These are phyloP conservation scores for Termitomyces sp. DNA, from an alignment of 768 basidiomycete species.

Conservation along the genomic window DNA sequence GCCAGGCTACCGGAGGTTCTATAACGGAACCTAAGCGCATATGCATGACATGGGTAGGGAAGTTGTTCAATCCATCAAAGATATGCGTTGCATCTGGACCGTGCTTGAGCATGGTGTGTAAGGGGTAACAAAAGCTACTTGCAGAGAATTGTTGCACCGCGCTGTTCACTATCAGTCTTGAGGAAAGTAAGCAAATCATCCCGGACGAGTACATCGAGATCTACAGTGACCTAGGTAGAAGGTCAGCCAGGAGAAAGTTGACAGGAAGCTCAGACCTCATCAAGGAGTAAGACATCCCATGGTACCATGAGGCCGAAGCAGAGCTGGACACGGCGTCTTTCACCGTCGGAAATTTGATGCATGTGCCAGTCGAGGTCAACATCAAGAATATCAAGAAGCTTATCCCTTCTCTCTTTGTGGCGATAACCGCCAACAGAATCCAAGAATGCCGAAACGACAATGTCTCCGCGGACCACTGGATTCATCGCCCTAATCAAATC, in stretches of 20 bases:
- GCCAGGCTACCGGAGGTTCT: conserved; percentile 68
- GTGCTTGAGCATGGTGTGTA: background rate
- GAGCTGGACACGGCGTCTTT: conserved; percentile 86
- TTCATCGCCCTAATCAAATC: conserved; percentile 78
- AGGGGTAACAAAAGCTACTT: conserved; percentile 19
- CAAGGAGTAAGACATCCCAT: conserved; percentile 90
- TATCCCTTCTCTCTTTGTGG: conserved; percentile 83
- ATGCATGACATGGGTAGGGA: conserved; percentile 91
- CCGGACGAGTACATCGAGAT: conserved; percentile 93
- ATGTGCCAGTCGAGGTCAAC: conserved; percentile 96
- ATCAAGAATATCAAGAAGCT: conserved; percentile 85
- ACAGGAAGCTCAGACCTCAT: conserved; percentile 57
- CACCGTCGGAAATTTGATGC: conserved; percentile 95
- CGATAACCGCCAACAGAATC: conserved; percentile 96
- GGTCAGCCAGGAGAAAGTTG: conserved; percentile 1
- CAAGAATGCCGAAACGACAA: conserved; percentile 89
- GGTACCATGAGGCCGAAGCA: conserved; percentile 94
- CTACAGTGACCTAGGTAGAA: conserved; percentile 77
- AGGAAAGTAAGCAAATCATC: conserved; percentile 88
- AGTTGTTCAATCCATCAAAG: conserved; percentile 86
- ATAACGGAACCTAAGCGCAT: conserved; percentile 80
- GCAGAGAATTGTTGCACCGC: conserved; percentile 88
- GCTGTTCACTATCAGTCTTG: conserved; percentile 67
- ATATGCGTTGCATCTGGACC: conserved; percentile 89
- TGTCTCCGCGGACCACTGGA: conserved; percentile 91